Conservation (phyloP, 2,329 filamentous ascomycete genomes). For the Fusarium abutilonis region DNA sequence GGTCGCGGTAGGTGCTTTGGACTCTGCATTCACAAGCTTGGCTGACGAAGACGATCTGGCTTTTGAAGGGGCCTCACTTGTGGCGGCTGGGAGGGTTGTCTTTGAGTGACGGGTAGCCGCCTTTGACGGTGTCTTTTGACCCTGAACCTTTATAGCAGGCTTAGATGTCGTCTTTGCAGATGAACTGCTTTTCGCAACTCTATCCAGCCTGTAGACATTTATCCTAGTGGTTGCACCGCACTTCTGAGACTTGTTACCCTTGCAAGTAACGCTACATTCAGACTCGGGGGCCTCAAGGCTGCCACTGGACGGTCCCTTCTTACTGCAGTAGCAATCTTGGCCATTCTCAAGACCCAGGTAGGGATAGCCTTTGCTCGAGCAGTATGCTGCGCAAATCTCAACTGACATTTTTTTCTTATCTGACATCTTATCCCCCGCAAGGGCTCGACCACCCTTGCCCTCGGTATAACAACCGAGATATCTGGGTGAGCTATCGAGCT, state of each 20-base stretch:
- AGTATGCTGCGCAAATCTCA: slow-evolving; percentile 28
- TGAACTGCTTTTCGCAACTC: slow-evolving; percentile 2
- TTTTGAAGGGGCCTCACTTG: slow-evolving; percentile 2
- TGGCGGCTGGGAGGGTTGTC: background rate
- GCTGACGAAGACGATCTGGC: background rate
- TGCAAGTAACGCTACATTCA: slow-evolving; percentile 28
- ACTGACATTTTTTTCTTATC: slow-evolving; percentile 30
- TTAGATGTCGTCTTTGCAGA: slow-evolving; percentile 1
- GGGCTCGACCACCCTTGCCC: slow-evolving; percentile 12
- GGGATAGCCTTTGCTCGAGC: slow-evolving; percentile 22
- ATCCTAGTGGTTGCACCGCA: slow-evolving; percentile 29
- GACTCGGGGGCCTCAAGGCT: slow-evolving; percentile 25
- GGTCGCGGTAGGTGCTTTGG: background rate
- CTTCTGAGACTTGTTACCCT: slow-evolving; percentile 24
- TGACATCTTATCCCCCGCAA: slow-evolving; percentile 22
- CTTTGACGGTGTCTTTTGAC: background rate
- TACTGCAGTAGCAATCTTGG: slow-evolving; percentile 35
- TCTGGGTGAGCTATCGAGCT: background rate
- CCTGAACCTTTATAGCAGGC: background rate
- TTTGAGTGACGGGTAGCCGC: background rate
- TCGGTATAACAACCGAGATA: slow-evolving; percentile 39
- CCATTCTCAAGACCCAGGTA: slow-evolving; percentile 36
- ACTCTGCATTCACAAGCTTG: background rate
- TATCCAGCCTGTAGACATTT: slow-evolving; percentile 32
- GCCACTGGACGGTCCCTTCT: slow-evolving; percentile 21